Evolutionary conservation across 768 basidiomycete species (phyloP), one percentile per base, ranked within the genome.

Genomic region (Tremella mesenterica): DNA sequence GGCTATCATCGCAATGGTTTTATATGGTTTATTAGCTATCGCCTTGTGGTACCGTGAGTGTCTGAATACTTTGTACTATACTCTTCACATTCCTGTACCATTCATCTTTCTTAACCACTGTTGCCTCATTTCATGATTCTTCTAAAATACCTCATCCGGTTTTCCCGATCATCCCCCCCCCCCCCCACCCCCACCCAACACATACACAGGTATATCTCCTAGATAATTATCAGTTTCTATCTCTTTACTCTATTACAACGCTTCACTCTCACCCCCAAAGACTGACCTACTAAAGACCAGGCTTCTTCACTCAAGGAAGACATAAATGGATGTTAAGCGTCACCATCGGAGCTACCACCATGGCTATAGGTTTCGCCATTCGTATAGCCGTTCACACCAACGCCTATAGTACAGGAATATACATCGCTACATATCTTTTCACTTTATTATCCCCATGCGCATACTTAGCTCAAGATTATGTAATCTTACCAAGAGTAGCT

Each of bases 401-500:
- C 10, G 39, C 48, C 7, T 27, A 41, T 23, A 18, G n/a, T n/a
- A 41, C n/a, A 16, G 38, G 38, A n/a, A 18, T n/a, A 23, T n/a
- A n/a, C 6, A 41, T 41, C 38, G 38, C 38, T 16, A 23, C n/a
- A 16, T 18, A n/a, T n/a, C 38, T 41, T 23, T 52, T 62, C 44
- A 60, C 56, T n/a, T 53, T 66, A 10, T 47, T 61, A 3, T 58
- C 61, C n/a, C 84, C 84, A 4, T 86, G 85, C 64, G 84, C 82
- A 20, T 85, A 85, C 73, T 48, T 71, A n/a, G 68, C 70, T 3
- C 53, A 81, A 10, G 78, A 83, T 60, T 86, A 86, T 59, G 73
- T 84, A 53, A 76, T 85, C 18, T 77, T 85, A 1, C 83, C 83
- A 6, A 79, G 79, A n/a, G 67, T 87, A 3, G 80, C 82, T 5